phyloP scores from a whole-genome alignment of 306 rosid genomes.

The Cicer cuneatum region DNA sequence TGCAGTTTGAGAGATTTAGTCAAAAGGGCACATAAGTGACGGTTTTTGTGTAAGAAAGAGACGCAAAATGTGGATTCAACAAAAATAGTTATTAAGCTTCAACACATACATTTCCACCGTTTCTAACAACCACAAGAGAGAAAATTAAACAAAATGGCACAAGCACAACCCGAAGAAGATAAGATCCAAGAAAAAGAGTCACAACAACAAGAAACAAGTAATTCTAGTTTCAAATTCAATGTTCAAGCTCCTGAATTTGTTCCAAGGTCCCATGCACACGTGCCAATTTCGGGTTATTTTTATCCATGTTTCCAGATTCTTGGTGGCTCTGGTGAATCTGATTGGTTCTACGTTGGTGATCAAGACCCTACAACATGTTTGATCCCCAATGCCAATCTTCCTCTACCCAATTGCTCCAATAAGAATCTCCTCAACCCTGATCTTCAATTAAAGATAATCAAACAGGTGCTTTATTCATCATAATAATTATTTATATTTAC shows the following conservation, averaged over 20 bases:
- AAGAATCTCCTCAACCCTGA: constrained; percentile 62
- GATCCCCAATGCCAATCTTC: constrained; percentile 50
- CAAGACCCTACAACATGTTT: constrained; percentile 67
- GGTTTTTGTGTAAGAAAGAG: constrained; percentile 27
- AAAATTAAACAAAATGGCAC: constrained; percentile 54
- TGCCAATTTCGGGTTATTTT: constrained; percentile 74
- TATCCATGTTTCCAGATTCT: constrained; percentile 79
- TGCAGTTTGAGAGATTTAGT: constrained; percentile 42
- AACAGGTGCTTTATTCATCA: constrained; percentile 60
- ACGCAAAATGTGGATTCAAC: constrained; percentile 62
- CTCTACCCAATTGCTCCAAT: constrained; percentile 57
- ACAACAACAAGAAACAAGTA: constrained; percentile 40
- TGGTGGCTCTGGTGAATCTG: constrained; percentile 68
- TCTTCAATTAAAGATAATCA: constrained; percentile 78
- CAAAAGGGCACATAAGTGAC: constrained; percentile 40
- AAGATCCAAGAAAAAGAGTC: constrained; percentile 49
- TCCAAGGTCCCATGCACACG: constrained; percentile 75
- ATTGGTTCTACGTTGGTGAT: constrained; percentile 81
- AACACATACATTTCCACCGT: background rate
- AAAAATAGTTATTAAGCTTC: constrained; percentile 51
- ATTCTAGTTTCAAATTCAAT: constrained; percentile 72
- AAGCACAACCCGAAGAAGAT: constrained; percentile 54
- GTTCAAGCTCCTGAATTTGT: constrained; percentile 96
- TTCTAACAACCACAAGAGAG: constrained; percentile 13
- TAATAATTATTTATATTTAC: too few relatives aligned